These are phyloP conservation scores for Theileria parva DNA, from an alignment of 169 alveolate genomes.

Conservation along the genomic window DNA sequence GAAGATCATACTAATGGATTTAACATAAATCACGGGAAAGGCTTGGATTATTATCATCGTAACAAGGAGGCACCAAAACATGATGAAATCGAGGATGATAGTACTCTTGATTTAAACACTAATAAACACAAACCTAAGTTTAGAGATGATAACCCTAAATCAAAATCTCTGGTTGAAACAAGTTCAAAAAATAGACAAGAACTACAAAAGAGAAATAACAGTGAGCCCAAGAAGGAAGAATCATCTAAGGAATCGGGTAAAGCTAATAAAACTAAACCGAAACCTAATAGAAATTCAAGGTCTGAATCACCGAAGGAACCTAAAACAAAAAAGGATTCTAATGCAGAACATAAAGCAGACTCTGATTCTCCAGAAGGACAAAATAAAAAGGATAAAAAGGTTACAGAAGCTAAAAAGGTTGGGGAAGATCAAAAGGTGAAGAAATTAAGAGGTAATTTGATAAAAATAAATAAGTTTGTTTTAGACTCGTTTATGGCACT, in stretches of 20 bases:
- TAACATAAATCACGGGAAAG: not conserved
- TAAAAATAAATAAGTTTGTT: not conserved
- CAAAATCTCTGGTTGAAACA: not conserved
- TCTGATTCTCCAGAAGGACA: not conserved
- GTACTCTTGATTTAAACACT: not conserved
- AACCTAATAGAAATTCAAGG: not conserved
- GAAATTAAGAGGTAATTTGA: not conserved
- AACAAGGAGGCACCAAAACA: not conserved
- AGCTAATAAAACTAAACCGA: not conserved
- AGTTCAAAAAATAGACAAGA: not conserved
- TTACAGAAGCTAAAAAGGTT: not conserved
- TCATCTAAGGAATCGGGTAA: not conserved
- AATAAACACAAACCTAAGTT: not conserved
- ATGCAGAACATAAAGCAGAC: not conserved
- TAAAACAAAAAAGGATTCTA: not conserved
- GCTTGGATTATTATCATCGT: slow-evolving; percentile 6
- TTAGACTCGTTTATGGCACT: not conserved
- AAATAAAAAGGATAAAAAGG: not conserved
- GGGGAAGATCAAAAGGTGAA: not conserved
- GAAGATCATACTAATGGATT: not conserved
- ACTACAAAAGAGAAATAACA: not conserved
- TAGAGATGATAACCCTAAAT: not conserved
- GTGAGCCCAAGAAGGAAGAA: not conserved
- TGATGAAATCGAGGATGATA: not conserved
- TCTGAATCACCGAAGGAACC: not conserved